These are phyloP conservation scores for Boechera divaricarpa DNA, from an alignment of 345 rosid genomes.

Conservation along the genomic window DNA sequence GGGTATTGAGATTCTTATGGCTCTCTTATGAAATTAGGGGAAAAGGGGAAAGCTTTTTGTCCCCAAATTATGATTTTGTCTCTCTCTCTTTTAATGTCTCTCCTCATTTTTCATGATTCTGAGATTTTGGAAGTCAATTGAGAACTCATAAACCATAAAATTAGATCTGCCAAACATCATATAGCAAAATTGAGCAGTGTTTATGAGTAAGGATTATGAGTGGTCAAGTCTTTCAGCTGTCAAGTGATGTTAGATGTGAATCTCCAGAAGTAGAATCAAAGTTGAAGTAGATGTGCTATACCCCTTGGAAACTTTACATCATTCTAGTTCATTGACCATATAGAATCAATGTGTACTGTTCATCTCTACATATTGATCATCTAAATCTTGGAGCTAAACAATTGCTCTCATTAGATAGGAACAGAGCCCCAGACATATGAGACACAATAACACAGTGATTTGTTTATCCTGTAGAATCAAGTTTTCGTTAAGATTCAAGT, in stretches of 20 bases:
- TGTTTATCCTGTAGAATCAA: no score
- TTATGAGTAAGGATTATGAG: slow-evolving; percentile 14
- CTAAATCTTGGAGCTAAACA: no score
- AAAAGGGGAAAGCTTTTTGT: not conserved
- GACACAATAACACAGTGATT: no score
- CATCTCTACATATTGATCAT: no score
- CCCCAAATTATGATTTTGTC: not conserved
- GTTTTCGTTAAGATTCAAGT: not conserved
- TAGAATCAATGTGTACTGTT: no score
- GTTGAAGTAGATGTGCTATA: not conserved
- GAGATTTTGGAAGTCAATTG: not conserved
- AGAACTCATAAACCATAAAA: not conserved
- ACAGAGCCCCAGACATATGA: no score
- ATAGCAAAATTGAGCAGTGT: slow-evolving; percentile 14
- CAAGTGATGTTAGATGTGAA: slow-evolving; percentile 14
- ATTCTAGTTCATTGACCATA: no score
- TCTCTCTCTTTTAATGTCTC: not conserved
- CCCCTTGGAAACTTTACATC: no score
- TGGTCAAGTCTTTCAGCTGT: not conserved
- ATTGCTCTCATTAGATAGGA: no score
- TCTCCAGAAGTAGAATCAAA: not conserved
- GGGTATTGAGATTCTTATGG: not conserved
- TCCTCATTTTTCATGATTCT: not conserved
- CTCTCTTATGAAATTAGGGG: slow-evolving; percentile 5
- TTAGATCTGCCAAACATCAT: not conserved